Evolutionary conservation across 2,329 filamentous ascomycete genomes (phyloP), one percentile per base, ranked within the genome.

Genomic region (Aspergillus spinulosporus): DNA sequence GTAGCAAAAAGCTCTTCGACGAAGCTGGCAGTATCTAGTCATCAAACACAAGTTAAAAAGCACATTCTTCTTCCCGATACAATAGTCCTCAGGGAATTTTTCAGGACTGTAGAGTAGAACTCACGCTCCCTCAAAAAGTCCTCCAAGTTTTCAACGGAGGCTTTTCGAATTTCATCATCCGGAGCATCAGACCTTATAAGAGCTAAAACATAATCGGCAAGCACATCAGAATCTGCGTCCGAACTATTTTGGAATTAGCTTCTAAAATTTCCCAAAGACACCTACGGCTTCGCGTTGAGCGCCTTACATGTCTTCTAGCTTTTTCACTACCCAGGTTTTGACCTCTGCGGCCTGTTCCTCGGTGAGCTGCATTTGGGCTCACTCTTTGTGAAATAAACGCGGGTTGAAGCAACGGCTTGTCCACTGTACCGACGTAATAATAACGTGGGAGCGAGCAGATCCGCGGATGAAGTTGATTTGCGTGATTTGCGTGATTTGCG

Each of bases 151-250:
- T 84, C 80, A 54, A 83, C 70, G 37, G 81, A 83, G 49, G 75
- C 81, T 57, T 77, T 71, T 63, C 76, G 76, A 49, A 84, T 78
- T 53, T 79, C 74, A n/a, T 78, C 77, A 56, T 83, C 80, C 2
- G 80, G 73, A 40, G 82, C 82, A 61, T 84, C 82, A n/a, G 78
- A 79, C 43, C 78, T 78, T 43, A 86, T 77, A 32, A 86, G 76
- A 26, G 82, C 83, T 46, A 85, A 73, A 5, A 86, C 82, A 64
- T 86, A 86, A 62, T 86, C 84, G 31, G 82, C 83, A 15, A 86
- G 79, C 2, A 86, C 81, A 61, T 83, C 82, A 9, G 79, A 78
- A 65, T 86, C 84, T 31, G 83, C 84, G 66, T 86, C 83, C n/a
- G 81, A 84, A 60, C 82, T 84, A 62, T 45, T 53, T 26, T 28